These are phyloP conservation scores for Primulina huaijiensis DNA, from an alignment of 257 asterid species.

Conservation along the genomic window DNA sequence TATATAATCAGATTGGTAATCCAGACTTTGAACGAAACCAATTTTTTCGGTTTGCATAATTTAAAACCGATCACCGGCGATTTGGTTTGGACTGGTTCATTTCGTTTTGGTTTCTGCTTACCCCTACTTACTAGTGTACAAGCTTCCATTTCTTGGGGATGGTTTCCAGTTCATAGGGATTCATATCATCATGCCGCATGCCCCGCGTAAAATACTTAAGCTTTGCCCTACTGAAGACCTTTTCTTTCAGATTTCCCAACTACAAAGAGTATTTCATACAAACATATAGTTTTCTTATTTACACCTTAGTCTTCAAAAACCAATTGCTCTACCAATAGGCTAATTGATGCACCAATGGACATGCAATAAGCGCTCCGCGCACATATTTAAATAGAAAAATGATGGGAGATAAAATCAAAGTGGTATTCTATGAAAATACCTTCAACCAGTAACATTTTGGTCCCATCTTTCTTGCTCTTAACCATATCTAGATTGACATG, in stretches of 20 bases:
- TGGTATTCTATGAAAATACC: slow-evolving; percentile 36
- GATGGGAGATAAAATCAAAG: no score
- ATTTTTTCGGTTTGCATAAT: no score
- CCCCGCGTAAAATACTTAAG: background rate
- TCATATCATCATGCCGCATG: background rate
- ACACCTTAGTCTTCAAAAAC: background rate
- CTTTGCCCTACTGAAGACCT: background rate
- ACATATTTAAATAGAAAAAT: background rate
- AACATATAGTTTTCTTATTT: background rate
- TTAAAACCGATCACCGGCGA: no score
- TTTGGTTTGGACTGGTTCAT: no score
- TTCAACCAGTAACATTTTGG: slow-evolving; percentile 83
- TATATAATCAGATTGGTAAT: no score
- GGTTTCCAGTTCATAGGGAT: background rate
- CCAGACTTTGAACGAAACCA: no score
- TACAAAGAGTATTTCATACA: background rate
- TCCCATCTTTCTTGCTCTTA: slow-evolving; percentile 69
- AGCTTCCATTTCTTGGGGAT: background rate
- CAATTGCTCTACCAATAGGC: no score
- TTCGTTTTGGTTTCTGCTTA: no score
- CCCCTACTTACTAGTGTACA: slow-evolving; percentile 7
- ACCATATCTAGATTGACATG: slow-evolving; percentile 73
- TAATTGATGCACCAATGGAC: background rate
- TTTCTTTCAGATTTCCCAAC: background rate
- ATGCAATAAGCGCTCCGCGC: background rate